Base-by-base conservation (phyloP, 129 eudicot species). In the Flaveria trinervia region DNA sequence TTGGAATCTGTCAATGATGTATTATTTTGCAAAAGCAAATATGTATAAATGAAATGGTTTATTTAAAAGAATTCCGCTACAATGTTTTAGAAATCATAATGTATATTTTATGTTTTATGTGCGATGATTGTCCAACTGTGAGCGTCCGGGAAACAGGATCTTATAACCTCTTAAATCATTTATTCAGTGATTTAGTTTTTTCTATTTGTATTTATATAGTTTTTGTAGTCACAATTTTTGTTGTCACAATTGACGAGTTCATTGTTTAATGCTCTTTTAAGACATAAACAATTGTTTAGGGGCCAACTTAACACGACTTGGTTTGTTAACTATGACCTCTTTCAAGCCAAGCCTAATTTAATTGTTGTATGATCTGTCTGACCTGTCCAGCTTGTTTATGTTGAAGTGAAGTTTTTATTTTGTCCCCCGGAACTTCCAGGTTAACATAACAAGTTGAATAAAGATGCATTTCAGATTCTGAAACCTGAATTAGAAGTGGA, bases 401-500 rank as follows among this genome's bases (percentile, higher is more conserved):
- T 28, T 18, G 44, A 17, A 18, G 36, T 79, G 26, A 15, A 77
- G 76, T 14, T 49, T 46, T 14, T 80, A 15, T 61, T 57, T 7
- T 61, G 36, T 18, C 15, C n/a, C 23, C 41, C 59, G 25, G 10
- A 25, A 44, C 22, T 28, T 83, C 46, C 82, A 93, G 98, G 98
- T 94, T 26, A 94, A 94, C 82, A 94, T 94, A 13, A 94, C 86
- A 94, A 94, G 88, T 93, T 91, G 84, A 94, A 91, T 71, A 91
- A 94, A 80, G 98, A 94, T 17, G 97, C 98, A 0, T 94, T 94
- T 64, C 96, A 91, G 80, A 91, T 94, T 71, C 87, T 91, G 69
- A 91, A 94, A 83, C 98, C 98, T 44, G 97, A 91, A 73, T 73
- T 94, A 16, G 98, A 94, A 36, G 97, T 91, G 56, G 96, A 94